Evolutionary conservation across 345 rosid species (phyloP).

Genomic region (Ailanthus altissimus): DNA sequence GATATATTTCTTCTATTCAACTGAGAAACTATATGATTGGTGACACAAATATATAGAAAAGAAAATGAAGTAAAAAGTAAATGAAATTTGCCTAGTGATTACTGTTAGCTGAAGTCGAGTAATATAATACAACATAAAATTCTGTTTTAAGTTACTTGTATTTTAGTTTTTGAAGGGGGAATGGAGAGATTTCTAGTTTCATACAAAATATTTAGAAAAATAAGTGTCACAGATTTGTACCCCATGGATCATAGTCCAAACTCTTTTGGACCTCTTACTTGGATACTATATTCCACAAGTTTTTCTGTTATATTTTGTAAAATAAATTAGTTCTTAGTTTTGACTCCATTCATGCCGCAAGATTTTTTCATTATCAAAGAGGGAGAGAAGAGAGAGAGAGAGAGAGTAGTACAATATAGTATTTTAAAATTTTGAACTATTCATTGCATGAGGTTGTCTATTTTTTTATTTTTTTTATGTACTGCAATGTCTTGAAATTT

Average conservation of each 20-base stretch:
- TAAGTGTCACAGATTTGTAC: background rate
- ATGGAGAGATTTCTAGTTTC: background rate
- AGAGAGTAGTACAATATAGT: background rate
- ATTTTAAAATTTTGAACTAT: background rate
- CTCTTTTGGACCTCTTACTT: background rate
- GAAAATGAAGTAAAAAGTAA: background rate
- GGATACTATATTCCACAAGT: background rate
- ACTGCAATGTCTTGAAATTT: slow-evolving; percentile 9
- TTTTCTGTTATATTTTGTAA: background rate
- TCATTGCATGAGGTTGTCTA: background rate
- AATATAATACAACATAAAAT: background rate
- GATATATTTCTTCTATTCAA: background rate
- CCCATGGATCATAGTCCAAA: background rate
- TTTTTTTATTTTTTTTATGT: background rate
- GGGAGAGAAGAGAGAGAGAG: background rate
- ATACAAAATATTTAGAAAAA: slow-evolving; percentile 5
- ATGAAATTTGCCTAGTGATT: background rate
- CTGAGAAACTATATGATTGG: background rate
- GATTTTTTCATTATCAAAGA: background rate
- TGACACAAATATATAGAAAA: background rate
- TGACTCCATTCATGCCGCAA: background rate
- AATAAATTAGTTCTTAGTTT: background rate
- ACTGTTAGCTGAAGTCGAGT: background rate
- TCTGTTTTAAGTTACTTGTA: background rate
- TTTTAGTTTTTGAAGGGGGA: background rate